These are phyloP conservation scores for Colletotrichum spinosum DNA, from an alignment of 2,329 filamentous ascomycete genomes.

Conservation along the genomic window DNA sequence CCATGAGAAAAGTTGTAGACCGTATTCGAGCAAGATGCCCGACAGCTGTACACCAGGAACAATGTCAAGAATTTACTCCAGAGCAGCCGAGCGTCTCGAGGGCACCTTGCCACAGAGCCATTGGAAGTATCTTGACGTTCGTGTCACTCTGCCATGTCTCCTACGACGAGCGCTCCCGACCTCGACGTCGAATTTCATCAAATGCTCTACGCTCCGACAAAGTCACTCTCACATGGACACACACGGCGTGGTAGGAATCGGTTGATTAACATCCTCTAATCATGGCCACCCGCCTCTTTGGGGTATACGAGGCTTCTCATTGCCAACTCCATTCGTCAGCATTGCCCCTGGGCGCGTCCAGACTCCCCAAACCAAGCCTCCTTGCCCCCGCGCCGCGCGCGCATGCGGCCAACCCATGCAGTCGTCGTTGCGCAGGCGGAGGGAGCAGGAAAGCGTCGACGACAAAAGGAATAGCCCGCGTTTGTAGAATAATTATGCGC, in stretches of 20 bases:
- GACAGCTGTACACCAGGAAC: no score
- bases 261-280: conserved; percentile 34
- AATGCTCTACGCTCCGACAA: no score
- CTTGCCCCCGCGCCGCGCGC: not conserved
- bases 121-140: no score
- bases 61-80: no score
- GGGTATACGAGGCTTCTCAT: conserved; percentile 9
- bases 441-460: conserved; percentile 10
- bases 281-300: conserved; percentile 9
- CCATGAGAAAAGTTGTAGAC: no score
- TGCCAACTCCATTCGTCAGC: conserved; percentile 33
- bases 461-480: conserved; percentile 36
- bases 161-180: no score
- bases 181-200: no score
- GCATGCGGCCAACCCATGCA: not conserved
- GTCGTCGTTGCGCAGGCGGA: not conserved
- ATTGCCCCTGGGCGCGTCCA: conserved; percentile 30
- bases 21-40: no score
- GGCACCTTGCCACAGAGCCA: no score
- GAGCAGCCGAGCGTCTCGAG: no score
- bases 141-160: no score
- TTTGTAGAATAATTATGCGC: conserved; percentile 33
- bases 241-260: conserved; percentile 7
- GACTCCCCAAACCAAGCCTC: conserved; percentile 18
- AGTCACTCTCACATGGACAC: not conserved